Evolutionary conservation across 139 green algal species (phyloP).

Genomic region (Chlorokybus atmophyticus): DNA sequence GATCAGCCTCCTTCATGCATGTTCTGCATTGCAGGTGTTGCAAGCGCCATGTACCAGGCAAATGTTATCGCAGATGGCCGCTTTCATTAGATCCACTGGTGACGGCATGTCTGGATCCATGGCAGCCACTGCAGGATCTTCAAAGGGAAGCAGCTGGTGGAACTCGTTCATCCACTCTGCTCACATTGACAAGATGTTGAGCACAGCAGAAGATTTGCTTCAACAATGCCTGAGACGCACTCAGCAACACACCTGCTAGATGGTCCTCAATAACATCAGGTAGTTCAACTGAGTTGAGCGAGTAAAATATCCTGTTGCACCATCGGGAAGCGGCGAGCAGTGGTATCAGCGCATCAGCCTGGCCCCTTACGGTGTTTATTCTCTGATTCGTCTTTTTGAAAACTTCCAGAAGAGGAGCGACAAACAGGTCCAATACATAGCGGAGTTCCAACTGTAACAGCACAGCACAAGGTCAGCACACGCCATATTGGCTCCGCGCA

Average conservation of each 20-base stretch:
- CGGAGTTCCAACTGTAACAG: too few species aligned
- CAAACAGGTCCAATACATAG: constrained; percentile 62
- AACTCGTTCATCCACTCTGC: constrained; percentile 82
- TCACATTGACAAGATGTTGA: too few species aligned
- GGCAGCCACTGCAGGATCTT: constrained; percentile 38
- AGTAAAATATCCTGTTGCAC: constrained; percentile 89
- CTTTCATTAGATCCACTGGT: constrained; percentile 60
- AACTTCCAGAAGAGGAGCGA: constrained; percentile 31
- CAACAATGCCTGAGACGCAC: too few species aligned
- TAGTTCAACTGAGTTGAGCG: constrained; percentile 77
- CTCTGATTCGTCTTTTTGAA: constrained; percentile 10
- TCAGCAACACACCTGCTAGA: too few species aligned
- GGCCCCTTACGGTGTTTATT: constrained; percentile 16
- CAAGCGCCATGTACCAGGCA: too few species aligned
- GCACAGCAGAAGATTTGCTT: too few species aligned
- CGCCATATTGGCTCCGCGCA: too few species aligned
- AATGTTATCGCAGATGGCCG: constrained; percentile 44
- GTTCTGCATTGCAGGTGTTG: too few species aligned
- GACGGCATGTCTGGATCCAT: constrained; percentile 20
- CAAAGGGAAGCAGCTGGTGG: constrained; percentile 54
- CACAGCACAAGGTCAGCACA: too few species aligned
- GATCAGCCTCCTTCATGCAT: too few species aligned
- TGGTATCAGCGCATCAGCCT: constrained; percentile 35
- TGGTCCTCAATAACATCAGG: constrained; percentile 80
- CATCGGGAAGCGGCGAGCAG: too few species aligned